Evolutionary conservation across 208 protist species (phyloP), one percentile per base, ranked within the genome.

Genomic region (Trichomonas tenax): DNA sequence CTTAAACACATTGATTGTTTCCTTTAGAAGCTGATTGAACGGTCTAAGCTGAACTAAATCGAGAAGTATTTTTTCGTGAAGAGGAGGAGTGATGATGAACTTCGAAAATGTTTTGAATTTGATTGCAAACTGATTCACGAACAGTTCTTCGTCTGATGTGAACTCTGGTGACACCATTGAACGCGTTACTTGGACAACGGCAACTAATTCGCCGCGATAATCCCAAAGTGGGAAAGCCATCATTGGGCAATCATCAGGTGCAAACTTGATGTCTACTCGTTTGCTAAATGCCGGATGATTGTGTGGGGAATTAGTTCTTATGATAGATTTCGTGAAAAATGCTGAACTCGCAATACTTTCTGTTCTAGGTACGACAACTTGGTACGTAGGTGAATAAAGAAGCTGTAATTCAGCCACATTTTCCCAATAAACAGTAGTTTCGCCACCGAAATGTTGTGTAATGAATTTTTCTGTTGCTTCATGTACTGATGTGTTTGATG

Each of bases 381-480:
- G 17, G 8, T 89, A n/a, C 46, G 82, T 46, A n/a, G 82, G 10
- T 46, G 82, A 89, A 46, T 89, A 89, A 48, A 89, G 82, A n/a
- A 89, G 10, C 23, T 40, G 34, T 44, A 89, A 44, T 46, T 34
- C 31, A 17, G 82, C 40, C 45, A 89, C 40, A 89, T 89, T 45
- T 44, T 44, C 40, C 82, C 82, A 89, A 89, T 46, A 89, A 31
- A 40, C 23, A 10, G 40, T 38, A 44, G 31, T 40, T 44, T 41
- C 17, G 8, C 34, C 82, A 46, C 38, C 40, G 46, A 89, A 46
- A 31, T 89, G 82, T 46, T 89, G 31, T 48, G 6, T 17, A 6
- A 89, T 44, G 31, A 89, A 46, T 89, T 89, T 89, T 89, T 89
- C 82, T 31, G 82, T 40, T n/a, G 82, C 82, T 89, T 89, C 82